These are phyloP conservation scores for Eimeria falciformis DNA, from an alignment of 169 alveolate species.

Conservation along the genomic window DNA sequence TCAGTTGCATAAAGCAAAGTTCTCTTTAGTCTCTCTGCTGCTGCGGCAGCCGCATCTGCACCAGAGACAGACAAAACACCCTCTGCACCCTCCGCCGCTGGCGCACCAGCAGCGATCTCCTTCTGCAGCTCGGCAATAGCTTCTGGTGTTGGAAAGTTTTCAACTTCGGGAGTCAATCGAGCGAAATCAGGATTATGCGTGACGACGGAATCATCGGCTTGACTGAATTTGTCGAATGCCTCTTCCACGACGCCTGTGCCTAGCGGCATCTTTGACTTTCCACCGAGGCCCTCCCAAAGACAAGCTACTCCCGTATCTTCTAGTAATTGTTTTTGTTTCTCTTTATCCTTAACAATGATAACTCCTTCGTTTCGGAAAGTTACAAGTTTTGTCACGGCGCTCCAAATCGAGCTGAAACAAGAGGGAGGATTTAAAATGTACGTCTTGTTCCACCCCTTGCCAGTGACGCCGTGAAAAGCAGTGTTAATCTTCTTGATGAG, in stretches of 20 bases:
- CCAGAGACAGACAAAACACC: neutral
- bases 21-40: neutral
- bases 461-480: neutral
- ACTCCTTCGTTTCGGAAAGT: neutral
- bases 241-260: neutral
- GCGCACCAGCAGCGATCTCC: neutral
- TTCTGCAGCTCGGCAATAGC: neutral
- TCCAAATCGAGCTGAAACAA: neutral
- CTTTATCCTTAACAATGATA: neutral
- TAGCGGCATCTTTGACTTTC: neutral
- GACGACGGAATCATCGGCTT: neutral
- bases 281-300: slow-evolving; percentile 1
- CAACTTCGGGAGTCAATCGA: neutral
- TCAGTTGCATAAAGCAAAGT: neutral
- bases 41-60: slow-evolving; percentile 12
- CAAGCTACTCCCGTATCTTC: neutral
- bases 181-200: neutral
- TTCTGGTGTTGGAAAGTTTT: neutral
- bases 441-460: neutral
- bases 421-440: neutral
- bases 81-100: neutral
- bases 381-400: neutral
- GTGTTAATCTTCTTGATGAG: neutral
- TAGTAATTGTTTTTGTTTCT: neutral
- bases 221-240: neutral